Percentiles rank a stretch among this genome's conserved stretches.
phyloP scores from a whole-genome alignment of 1,139 yeast genomes.

The Kluyveromyces sp. region DNA sequence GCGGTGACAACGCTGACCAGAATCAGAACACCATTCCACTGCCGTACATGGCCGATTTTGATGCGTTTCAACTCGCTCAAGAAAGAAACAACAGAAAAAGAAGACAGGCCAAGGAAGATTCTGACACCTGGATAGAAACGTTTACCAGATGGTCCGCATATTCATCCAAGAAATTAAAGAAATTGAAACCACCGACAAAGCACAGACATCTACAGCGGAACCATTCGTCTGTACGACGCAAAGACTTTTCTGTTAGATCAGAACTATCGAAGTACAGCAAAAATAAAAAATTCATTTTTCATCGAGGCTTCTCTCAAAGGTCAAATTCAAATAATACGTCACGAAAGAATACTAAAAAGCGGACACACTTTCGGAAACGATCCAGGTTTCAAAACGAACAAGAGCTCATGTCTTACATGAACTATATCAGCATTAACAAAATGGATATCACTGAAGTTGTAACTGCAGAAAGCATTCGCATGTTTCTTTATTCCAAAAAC shows the following conservation, averaged over 20 bases:
- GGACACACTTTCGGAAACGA: background rate
- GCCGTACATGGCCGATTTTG: conserved; percentile 9
- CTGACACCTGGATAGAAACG: conserved; percentile 4
- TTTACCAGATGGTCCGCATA: conserved; percentile 11
- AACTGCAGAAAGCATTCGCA: background rate
- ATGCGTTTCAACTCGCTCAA: conserved; percentile 11
- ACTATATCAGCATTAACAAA: conserved; percentile 7
- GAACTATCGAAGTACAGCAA: conserved; percentile 16
- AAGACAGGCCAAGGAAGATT: conserved; percentile 1
- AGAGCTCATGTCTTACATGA: conserved; percentile 11
- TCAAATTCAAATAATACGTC: background rate
- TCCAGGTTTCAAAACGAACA: conserved; percentile 7
- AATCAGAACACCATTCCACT: background rate
- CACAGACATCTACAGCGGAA: conserved; percentile 1
- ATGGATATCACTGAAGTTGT: conserved; percentile 7
- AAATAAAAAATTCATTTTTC: conserved; percentile 21
- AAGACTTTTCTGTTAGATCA: conserved; percentile 21
- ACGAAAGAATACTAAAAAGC: background rate
- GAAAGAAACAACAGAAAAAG: conserved; percentile 11
- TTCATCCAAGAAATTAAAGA: conserved; percentile 1
- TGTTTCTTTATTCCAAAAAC: conserved; percentile 5
- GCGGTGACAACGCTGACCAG: background rate
- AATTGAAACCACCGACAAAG: background rate
- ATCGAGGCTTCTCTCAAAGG: conserved; percentile 24
- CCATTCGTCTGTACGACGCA: conserved; percentile 16